Conservation (phyloP, 495 filamentous ascomycete genomes). For the Haplographium delicatum region DNA sequence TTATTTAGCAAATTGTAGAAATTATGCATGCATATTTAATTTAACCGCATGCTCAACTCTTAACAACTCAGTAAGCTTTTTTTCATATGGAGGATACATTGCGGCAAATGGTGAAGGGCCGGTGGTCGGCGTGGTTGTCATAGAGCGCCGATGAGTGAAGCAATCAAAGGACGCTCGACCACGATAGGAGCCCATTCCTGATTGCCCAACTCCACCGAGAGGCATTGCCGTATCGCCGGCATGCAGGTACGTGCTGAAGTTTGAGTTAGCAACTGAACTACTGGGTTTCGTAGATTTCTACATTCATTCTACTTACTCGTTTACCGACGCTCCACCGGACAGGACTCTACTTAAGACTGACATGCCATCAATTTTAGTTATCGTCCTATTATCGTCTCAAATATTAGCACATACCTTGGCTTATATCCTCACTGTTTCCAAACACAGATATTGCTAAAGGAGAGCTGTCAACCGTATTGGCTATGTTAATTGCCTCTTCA, state of each 20-base stretch:
- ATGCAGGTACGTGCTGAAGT: constrained; percentile 75
- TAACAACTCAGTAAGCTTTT: constrained; percentile 48
- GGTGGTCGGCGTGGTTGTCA: constrained; percentile 75
- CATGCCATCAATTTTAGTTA: constrained; percentile 10
- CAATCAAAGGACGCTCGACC: constrained; percentile 78
- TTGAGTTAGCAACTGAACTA: no score
- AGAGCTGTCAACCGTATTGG: no score
- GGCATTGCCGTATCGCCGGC: constrained; percentile 66
- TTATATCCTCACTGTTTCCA: no score
- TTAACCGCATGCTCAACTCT: no score
- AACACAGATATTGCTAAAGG: no score
- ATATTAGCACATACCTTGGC: no score
- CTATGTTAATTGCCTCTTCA: no score
- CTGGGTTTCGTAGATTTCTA: no score
- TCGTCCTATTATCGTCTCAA: not conserved
- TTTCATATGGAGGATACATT: constrained; percentile 75
- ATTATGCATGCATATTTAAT: no score
- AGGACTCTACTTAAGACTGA: constrained; percentile 53
- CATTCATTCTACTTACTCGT: no score
- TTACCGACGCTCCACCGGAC: constrained; percentile 74
- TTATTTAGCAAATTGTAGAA: no score
- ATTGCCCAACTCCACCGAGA: constrained; percentile 89
- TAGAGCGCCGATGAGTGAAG: constrained; percentile 74
- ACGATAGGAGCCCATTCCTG: constrained; percentile 77
- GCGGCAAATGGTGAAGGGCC: constrained; percentile 67